A percentile compares a stretch with the other conserved stretches of the same genome.
Conservation (phyloP, 306 rosid species). For the Cucurbita moschata region DNA sequence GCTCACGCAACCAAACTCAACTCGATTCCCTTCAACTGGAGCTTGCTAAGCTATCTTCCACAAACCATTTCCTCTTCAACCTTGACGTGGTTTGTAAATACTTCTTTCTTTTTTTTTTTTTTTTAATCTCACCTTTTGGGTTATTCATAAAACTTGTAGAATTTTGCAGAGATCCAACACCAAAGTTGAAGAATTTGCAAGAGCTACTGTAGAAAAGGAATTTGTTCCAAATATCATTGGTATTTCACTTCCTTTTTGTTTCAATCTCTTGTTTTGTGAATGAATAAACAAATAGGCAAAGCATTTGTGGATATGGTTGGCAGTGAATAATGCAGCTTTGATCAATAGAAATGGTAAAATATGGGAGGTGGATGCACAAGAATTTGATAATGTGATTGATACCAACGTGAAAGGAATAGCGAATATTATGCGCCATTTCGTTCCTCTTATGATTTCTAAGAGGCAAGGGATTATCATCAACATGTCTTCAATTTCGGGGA, state of each 20-base stretch:
- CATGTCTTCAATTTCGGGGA: too few relatives aligned
- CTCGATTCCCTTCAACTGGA: slow-evolving; percentile 37
- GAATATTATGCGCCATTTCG: too few relatives aligned
- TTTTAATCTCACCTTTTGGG: too few relatives aligned
- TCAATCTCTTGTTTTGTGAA: too few relatives aligned
- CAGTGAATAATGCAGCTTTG: background rate
- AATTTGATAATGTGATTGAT: too few relatives aligned
- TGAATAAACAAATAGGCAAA: too few relatives aligned
- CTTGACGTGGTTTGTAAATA: slow-evolving; percentile 32
- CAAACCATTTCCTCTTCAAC: slow-evolving; percentile 33
- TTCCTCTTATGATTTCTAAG: too few relatives aligned
- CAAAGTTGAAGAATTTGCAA: slow-evolving; percentile 41
- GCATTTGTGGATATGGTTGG: background rate
- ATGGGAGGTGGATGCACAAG: background rate
- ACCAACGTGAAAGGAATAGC: too few relatives aligned
- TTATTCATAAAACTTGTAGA: too few relatives aligned
- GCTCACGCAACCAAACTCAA: slow-evolving; percentile 56
- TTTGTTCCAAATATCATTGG: slow-evolving; percentile 58
- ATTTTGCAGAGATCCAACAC: slow-evolving; percentile 27
- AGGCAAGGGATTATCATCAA: too few relatives aligned
- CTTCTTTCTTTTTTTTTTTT: too few relatives aligned
- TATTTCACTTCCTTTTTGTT: background rate
- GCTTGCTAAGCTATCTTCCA: slow-evolving; percentile 10
- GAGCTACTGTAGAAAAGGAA: slow-evolving; percentile 26
- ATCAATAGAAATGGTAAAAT: background rate